Evolutionary conservation across 2,329 filamentous ascomycete species (phyloP).

Genomic region (Cladophialophora chaetospira): DNA sequence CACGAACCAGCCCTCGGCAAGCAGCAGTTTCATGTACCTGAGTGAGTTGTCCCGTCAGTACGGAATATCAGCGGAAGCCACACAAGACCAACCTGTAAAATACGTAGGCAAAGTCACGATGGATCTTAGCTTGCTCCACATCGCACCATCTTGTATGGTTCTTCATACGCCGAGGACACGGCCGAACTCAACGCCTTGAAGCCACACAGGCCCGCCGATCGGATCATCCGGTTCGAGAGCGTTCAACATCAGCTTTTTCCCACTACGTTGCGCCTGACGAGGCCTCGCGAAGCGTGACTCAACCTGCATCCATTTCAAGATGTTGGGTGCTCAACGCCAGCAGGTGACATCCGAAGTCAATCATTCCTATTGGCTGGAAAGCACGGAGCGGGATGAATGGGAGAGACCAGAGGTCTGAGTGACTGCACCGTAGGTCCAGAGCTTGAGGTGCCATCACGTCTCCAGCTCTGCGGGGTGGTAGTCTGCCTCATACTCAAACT

Average conservation of each 20-base stretch:
- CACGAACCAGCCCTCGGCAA: slow-evolving; percentile 1
- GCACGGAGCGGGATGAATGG: no score
- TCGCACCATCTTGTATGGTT: not conserved
- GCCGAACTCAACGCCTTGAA: slow-evolving; percentile 1
- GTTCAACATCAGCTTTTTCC: not conserved
- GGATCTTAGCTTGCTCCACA: not conserved
- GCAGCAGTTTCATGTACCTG: slow-evolving; percentile 6
- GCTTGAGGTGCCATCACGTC: no score
- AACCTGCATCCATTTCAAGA: not conserved
- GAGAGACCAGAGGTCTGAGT: no score
- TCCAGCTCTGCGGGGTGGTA: no score
- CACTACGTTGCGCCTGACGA: not conserved
- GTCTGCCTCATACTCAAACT: no score
- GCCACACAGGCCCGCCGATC: not conserved
- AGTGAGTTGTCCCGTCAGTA: not conserved
- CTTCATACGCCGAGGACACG: slow-evolving; percentile 5
- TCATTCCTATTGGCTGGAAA: no score
- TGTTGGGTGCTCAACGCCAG: not conserved
- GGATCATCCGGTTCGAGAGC: not conserved
- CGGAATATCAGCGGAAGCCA: not conserved
- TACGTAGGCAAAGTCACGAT: slow-evolving; percentile 9
- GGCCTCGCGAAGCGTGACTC: not conserved
- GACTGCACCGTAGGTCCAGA: no score
- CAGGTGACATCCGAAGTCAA: no score
- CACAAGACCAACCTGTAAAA: slow-evolving; percentile 4